Percentiles rank a stretch among this genome's conserved stretches.
Evolutionary conservation across 2,329 filamentous ascomycete genomes (phyloP).

Genomic region (Tricladium varicosporioides): DNA sequence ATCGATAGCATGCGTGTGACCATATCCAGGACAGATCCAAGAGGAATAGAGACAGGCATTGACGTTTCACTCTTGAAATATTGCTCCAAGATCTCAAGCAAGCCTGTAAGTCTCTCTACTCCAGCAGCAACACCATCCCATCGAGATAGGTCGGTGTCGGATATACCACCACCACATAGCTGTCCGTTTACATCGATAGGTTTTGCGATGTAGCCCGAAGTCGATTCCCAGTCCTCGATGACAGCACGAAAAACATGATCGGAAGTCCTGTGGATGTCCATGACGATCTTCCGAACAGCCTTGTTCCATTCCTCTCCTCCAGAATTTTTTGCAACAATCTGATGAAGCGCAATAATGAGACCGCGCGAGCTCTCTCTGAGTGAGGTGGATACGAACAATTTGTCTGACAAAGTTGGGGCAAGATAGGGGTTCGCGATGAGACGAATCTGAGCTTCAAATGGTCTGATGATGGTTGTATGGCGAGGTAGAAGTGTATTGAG

Average conservation of each 20-base stretch:
- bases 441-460: conserved; percentile 68
- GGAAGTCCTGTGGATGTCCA: conserved; percentile 66
- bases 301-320: conserved; percentile 77
- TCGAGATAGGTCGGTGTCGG: conserved; percentile 52
- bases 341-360: conserved; percentile 69
- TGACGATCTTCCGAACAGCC: conserved; percentile 59
- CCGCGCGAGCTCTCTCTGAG: conserved; percentile 59
- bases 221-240: conserved; percentile 77
- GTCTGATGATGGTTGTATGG: conserved; percentile 80
- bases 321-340: conserved; percentile 77
- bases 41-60: conserved; percentile 61
- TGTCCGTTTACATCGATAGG: conserved; percentile 45
- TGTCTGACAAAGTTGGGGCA: conserved; percentile 59
- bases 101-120: conserved; percentile 62
- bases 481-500: conserved; percentile 72
- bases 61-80: conserved; percentile 65
- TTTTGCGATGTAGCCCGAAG: conserved; percentile 47
- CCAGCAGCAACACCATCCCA: conserved; percentile 80
- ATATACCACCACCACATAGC: conserved; percentile 46
- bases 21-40: conserved; percentile 68
- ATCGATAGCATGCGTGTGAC: conserved; percentile 69
- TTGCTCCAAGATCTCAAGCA: conserved; percentile 63
- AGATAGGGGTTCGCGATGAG: conserved; percentile 58
- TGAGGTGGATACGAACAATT: conserved; percentile 46
- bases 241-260: conserved; percentile 78